phyloP scores from a whole-genome alignment of 257 asterid species.

The Salvia miltiorrhiza region DNA sequence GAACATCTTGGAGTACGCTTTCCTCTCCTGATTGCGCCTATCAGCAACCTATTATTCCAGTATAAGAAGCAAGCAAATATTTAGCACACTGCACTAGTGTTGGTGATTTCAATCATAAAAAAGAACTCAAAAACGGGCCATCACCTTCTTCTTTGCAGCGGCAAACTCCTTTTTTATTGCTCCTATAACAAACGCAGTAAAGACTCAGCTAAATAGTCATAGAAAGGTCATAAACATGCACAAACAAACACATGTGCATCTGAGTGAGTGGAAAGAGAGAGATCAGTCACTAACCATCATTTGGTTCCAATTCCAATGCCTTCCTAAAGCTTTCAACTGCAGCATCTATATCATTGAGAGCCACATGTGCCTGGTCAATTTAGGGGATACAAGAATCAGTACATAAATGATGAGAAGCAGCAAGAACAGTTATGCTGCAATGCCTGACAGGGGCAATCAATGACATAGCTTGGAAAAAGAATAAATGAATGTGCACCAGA shows the following conservation, averaged over 20 bases:
- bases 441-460: neutral
- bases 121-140: neutral
- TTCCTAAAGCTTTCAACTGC: constrained; percentile 86
- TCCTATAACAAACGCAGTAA: constrained; percentile 40
- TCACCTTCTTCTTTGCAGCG: constrained; percentile 83
- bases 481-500: neutral
- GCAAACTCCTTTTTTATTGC: constrained; percentile 77
- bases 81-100: constrained; percentile 14
- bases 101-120: no score
- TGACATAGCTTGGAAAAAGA: neutral
- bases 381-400: constrained; percentile 21
- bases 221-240: neutral
- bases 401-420: constrained; percentile 5
- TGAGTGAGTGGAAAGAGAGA: neutral
- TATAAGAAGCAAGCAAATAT: neutral
- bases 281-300: constrained; percentile 61
- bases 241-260: neutral
- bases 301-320: constrained; percentile 90
- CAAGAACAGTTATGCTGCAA: neutral
- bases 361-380: constrained; percentile 71
- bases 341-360: constrained; percentile 88
- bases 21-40: constrained; percentile 73
- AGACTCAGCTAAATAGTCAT: constrained; percentile 13
- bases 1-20: constrained; percentile 81
- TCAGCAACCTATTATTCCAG: constrained; percentile 52